Evolutionary conservation across 2,329 filamentous ascomycete genomes (phyloP).

Genomic region (Fusarium austroafricanum): DNA sequence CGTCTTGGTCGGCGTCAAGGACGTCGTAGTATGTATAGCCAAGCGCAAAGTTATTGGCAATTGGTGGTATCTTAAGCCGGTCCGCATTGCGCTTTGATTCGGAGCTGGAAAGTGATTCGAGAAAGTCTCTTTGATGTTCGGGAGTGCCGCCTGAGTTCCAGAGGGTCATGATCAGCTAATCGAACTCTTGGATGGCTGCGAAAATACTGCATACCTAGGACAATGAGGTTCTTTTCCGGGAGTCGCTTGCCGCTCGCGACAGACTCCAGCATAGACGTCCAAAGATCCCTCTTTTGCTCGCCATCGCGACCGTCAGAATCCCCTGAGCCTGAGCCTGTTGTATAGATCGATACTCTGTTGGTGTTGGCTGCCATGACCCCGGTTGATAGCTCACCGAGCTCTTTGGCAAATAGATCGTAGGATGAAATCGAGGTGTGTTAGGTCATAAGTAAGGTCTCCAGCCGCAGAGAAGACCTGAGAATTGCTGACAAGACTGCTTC

Average conservation of each 20-base stretch:
- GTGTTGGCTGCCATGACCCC: conserved; percentile 62
- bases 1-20: conserved; percentile 92
- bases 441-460: conserved; percentile 21
- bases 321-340: conserved; percentile 66
- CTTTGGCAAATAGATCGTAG: conserved; percentile 16
- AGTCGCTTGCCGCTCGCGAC: conserved; percentile 91
- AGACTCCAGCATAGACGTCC: conserved; percentile 91
- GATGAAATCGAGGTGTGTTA: conserved; percentile 18
- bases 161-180: conserved; percentile 46
- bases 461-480: conserved; percentile 1
- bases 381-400: conserved; percentile 32
- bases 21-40: conserved; percentile 97
- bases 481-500: conserved; percentile 1
- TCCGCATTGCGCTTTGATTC: conserved; percentile 66
- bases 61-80: conserved; percentile 75
- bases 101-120: conserved; percentile 71
- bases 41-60: conserved; percentile 91
- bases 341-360: conserved; percentile 70
- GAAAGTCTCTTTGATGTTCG: conserved; percentile 85
- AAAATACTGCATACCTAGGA: conserved; percentile 72
- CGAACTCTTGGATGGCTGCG: conserved; percentile 6
- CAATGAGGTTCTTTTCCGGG: conserved; percentile 90
- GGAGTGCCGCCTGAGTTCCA: conserved; percentile 75
- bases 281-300: conserved; percentile 88
- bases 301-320: conserved; percentile 68